Conservation (phyloP, 2,329 filamentous ascomycete species). For the Alternaria postmessia region DNA sequence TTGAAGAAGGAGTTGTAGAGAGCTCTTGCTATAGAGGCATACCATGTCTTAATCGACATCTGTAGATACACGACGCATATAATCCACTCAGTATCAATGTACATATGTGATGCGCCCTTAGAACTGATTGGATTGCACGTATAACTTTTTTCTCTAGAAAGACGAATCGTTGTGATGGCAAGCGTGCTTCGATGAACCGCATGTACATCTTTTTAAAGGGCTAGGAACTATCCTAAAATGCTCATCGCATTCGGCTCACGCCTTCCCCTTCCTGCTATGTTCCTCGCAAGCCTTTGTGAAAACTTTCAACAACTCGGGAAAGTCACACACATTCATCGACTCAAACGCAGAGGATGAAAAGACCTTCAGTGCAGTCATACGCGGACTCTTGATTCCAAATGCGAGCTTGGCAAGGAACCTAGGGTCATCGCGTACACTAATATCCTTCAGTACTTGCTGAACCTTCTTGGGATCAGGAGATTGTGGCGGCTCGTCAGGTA, state of each 20-base stretch:
- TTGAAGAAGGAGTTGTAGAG: conserved; percentile 50
- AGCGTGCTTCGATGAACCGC: neutral
- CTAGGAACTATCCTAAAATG: neutral
- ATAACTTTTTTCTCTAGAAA: neutral
- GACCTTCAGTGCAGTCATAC: conserved; percentile 60
- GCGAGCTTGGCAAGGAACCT: conserved; percentile 67
- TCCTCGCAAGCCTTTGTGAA: conserved; percentile 24
- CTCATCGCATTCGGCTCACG: neutral
- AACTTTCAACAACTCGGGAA: conserved; percentile 47
- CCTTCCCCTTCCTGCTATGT: neutral
- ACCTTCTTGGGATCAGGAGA: conserved; percentile 55
- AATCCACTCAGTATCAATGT: conserved; percentile 12
- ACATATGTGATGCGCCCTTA: neutral
- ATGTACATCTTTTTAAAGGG: neutral
- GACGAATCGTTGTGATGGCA: fast-evolving
- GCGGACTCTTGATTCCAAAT: conserved; percentile 69
- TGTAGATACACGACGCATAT: conserved; percentile 4
- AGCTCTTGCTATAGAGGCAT: neutral
- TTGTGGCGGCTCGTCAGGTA: conserved; percentile 52
- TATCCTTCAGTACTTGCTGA: conserved; percentile 54
- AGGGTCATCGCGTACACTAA: conserved; percentile 63
- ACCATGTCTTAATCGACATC: neutral
- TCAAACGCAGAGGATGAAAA: conserved; percentile 58
- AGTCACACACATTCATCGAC: conserved; percentile 64
- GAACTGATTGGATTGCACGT: neutral